A percentile compares a stretch with the other conserved stretches of the same genome.
These are phyloP conservation scores for Colletotrichum salicis DNA, from an alignment of 2,329 filamentous ascomycete species.

Conservation along the genomic window DNA sequence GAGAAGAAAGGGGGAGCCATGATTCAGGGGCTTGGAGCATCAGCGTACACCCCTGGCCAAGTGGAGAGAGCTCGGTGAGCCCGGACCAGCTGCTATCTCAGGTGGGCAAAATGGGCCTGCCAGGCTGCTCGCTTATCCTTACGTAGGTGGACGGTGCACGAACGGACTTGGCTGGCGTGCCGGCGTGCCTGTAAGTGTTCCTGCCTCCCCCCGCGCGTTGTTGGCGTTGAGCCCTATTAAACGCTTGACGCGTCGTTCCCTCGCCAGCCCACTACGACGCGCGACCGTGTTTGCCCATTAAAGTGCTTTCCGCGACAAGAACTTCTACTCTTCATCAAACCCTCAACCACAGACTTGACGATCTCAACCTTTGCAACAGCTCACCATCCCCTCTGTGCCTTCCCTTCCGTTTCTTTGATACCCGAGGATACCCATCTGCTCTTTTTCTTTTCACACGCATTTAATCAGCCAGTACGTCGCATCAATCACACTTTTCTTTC, in stretches of 20 bases:
- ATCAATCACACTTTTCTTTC: neutral
- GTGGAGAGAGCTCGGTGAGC: constrained; percentile 24
- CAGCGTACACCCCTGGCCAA: constrained; percentile 23
- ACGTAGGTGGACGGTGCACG: constrained; percentile 17
- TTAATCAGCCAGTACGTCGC: constrained; percentile 27
- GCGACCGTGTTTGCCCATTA: constrained; percentile 43
- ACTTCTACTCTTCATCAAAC: constrained; percentile 31
- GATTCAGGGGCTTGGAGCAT: constrained; percentile 19
- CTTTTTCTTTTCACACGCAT: constrained; percentile 6
- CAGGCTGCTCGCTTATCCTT: neutral
- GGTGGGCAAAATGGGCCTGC: constrained; percentile 8
- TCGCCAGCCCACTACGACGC: constrained; percentile 37
- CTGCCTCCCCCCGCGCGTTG: constrained; percentile 39
- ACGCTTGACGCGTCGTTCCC: constrained; percentile 45
- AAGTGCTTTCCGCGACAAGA: constrained; percentile 44
- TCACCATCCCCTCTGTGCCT: constrained; percentile 7
- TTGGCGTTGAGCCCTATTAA: constrained; percentile 43
- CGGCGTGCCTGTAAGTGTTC: neutral
- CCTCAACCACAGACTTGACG: constrained; percentile 23
- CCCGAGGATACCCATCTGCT: constrained; percentile 30
- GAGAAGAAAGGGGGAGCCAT: constrained; percentile 16
- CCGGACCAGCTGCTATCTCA: constrained; percentile 25
- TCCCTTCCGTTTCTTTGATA: constrained; percentile 7
- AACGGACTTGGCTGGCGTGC: neutral
- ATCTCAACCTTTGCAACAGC: constrained; percentile 2